These are phyloP conservation scores for Microbotryum silenes-acaulis DNA, from an alignment of 1,284 basidiomycete genomes.

Conservation along the genomic window DNA sequence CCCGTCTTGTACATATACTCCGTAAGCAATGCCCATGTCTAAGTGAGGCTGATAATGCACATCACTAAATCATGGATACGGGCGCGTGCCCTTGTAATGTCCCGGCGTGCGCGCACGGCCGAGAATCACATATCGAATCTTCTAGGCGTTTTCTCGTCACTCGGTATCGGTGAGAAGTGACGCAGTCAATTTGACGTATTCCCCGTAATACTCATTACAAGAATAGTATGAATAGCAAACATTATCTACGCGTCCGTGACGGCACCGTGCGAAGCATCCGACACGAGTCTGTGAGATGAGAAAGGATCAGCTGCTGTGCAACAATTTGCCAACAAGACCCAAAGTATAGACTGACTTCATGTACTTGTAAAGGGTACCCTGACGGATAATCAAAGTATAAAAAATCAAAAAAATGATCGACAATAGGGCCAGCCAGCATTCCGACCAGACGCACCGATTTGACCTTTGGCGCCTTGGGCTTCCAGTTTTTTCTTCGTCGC, in stretches of 20 bases:
- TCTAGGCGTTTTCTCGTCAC: too few relatives aligned
- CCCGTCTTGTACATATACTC: too few relatives aligned
- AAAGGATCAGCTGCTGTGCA: background rate
- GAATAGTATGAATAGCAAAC: background rate
- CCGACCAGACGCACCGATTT: constrained; percentile 35
- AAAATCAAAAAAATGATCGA: background rate
- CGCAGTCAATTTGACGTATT: too few relatives aligned
- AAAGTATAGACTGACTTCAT: constrained; percentile 57
- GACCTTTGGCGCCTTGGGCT: constrained; percentile 74
- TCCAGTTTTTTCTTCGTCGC: constrained; percentile 60
- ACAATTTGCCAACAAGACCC: background rate
- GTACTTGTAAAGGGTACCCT: constrained; percentile 71
- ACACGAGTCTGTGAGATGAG: constrained; percentile 35
- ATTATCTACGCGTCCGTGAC: constrained; percentile 62
- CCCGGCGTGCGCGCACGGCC: too few relatives aligned
- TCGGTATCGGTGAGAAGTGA: too few relatives aligned
- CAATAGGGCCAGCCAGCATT: background rate
- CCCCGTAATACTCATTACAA: too few relatives aligned
- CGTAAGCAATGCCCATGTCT: too few relatives aligned
- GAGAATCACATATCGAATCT: too few relatives aligned
- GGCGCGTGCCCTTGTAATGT: too few relatives aligned
- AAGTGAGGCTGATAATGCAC: too few relatives aligned
- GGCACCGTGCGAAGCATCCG: constrained; percentile 77
- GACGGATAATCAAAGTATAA: background rate
- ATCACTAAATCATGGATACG: too few relatives aligned